Base-by-base conservation (phyloP, 345 rosid genomes). In the Citrus australasica region DNA sequence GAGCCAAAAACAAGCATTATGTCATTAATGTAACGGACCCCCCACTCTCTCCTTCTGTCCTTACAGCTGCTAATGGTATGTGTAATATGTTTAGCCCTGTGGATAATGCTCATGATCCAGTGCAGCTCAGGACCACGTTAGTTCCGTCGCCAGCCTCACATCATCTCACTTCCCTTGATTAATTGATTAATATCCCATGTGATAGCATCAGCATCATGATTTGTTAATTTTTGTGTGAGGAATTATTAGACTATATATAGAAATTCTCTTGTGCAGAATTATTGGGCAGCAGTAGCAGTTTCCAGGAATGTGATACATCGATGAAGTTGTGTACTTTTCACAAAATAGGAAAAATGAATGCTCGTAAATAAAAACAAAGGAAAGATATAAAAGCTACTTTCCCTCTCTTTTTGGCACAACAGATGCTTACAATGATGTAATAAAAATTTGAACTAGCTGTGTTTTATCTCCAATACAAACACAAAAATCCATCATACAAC, bases 1-100 rank as follows among this genome's bases (percentile, higher is more conserved):
- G 63, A 62, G 68, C 80, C 42, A 64, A 72, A 61, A 19, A 35
- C 59, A 55, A 62, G 24, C 75, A 69, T 75, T 35, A 64, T 61
- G 25, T 48, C 70, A 68, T 74, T 59, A 40, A 68, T 24, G 70
- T 6, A 9, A 30, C 9, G 62, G 75, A 78, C n/a, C 51, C 82
- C 40, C 73, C 69, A 5, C 27, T 9, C 40, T 35, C 10, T 22
- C 5, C 10, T 68, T 42, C 9, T 40, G 55, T n/a, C 32, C 55
- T 68, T 40, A 22, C 37, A 40, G 55, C 53, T 37, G 71, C 24
- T 67, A n/a, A 40, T 40, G 46, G 11, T 9, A 3, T 40, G 46
- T 3, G 9, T 8, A 40, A 40, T 40, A 0, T 0, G 3, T 8
- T 67, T 67, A 22, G 19, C 28, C 53, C 30, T 5, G 5, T 11